phyloP scores from a whole-genome alignment of 2,329 filamentous ascomycete species.

The Lecanicillium sp. region DNA sequence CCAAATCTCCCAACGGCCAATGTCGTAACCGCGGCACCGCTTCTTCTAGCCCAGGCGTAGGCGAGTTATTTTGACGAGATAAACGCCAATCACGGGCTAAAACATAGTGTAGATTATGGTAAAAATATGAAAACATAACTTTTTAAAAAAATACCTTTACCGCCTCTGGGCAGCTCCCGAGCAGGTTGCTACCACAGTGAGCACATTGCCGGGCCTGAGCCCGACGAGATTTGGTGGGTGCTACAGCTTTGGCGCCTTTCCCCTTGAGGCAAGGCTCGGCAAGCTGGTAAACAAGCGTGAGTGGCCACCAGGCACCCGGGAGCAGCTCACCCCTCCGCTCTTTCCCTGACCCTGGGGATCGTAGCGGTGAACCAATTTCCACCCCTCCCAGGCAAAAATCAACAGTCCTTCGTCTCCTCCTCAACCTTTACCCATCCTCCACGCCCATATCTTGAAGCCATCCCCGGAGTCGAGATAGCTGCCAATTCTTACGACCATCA shows the following conservation, averaged over 20 bases:
- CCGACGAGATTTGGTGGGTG: conserved; percentile 8
- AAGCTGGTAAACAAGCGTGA: conserved; percentile 27
- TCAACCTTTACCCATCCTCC: conserved; percentile 14
- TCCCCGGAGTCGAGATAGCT: conserved; percentile 25
- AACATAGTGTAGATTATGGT: too few relatives aligned
- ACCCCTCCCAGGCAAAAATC: conserved; percentile 17
- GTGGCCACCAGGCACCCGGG: conserved; percentile 10
- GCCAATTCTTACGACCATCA: conserved; percentile 23
- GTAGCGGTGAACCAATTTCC: conserved; percentile 20
- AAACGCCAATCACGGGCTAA: too few relatives aligned
- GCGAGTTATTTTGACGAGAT: too few relatives aligned
- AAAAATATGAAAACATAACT: too few relatives aligned
- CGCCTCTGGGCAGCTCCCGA: too few relatives aligned
- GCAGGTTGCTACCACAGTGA: too few relatives aligned
- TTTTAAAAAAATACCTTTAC: too few relatives aligned
- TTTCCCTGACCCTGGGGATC: conserved; percentile 15
- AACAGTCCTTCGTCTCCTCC: conserved; percentile 13
- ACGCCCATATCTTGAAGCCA: conserved; percentile 14
- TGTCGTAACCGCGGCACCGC: too few relatives aligned
- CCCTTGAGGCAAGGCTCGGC: conserved; percentile 21
- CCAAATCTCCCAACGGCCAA: conserved; percentile 6
- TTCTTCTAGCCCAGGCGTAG: not conserved
- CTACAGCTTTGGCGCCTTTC: conserved; percentile 16
- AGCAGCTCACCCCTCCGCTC: conserved; percentile 11
- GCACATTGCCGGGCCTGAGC: too few relatives aligned